Percentiles rank a stretch among this genome's conserved stretches.
These are phyloP conservation scores for Canavalia ensiformis DNA, from an alignment of 306 rosid species.

Conservation along the genomic window DNA sequence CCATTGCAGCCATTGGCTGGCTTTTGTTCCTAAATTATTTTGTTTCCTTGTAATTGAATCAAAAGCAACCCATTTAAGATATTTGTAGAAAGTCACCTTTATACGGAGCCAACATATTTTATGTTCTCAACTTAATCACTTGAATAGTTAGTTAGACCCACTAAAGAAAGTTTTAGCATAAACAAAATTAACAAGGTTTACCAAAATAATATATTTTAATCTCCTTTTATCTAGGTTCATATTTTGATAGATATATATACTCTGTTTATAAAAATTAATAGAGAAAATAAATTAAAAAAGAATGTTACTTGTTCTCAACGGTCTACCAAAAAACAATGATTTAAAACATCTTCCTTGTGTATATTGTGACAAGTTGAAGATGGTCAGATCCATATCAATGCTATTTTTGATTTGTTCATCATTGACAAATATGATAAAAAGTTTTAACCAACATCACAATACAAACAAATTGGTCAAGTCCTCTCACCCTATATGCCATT, in stretches of 20 bases:
- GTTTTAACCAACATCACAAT: constrained; percentile 58
- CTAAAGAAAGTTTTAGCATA: not conserved
- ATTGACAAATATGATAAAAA: constrained; percentile 53
- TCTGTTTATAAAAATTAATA: not conserved
- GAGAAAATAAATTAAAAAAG: not conserved
- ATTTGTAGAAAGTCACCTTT: constrained; percentile 18
- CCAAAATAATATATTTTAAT: too few relatives aligned
- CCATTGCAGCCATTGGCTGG: constrained; percentile 1
- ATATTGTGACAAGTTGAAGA: constrained; percentile 54
- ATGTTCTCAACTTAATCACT: constrained; percentile 14
- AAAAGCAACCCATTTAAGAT: constrained; percentile 12
- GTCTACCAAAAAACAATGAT: constrained; percentile 32
- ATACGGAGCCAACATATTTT: constrained; percentile 10
- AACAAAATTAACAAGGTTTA: not conserved
- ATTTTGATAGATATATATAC: not conserved
- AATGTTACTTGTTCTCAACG: not conserved
- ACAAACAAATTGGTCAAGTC: constrained; percentile 48
- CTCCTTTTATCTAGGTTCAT: not conserved
- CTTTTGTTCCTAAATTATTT: not conserved
- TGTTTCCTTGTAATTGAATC: constrained; percentile 38
- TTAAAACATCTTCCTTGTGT: constrained; percentile 58
- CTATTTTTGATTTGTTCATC: constrained; percentile 18
- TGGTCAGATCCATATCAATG: constrained; percentile 30
- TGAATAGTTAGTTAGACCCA: not conserved
- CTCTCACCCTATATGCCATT: constrained; percentile 20